Conservation (phyloP, 208 protist species). For the Balamuthia mandrillaris region DNA sequence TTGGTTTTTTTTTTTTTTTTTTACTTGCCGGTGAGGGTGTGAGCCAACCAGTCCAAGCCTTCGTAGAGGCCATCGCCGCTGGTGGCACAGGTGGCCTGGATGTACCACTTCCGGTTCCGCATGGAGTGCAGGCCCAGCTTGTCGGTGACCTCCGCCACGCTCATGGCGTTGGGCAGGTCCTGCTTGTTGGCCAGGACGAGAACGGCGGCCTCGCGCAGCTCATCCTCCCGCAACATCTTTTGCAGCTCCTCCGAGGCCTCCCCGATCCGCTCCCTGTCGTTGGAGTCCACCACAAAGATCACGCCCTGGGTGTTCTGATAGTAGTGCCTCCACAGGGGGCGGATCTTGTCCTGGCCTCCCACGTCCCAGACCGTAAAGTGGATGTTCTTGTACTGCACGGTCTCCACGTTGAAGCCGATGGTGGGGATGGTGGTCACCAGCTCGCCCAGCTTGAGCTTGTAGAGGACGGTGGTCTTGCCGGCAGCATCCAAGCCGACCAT, state of each 20-base stretch:
- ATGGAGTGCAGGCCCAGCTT: slow-evolving; percentile 69
- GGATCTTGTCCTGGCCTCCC: slow-evolving; percentile 56
- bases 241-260: slow-evolving; percentile 71
- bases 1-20: no score
- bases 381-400: not conserved
- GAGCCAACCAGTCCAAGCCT: slow-evolving; percentile 48
- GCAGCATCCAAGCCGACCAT: not conserved
- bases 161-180: slow-evolving; percentile 79
- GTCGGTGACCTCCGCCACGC: slow-evolving; percentile 69
- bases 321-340: slow-evolving; percentile 92
- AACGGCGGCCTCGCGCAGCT: slow-evolving; percentile 76
- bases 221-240: slow-evolving; percentile 77
- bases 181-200: slow-evolving; percentile 89
- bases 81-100: slow-evolving; percentile 76
- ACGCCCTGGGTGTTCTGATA: slow-evolving; percentile 82
- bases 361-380: slow-evolving; percentile 45
- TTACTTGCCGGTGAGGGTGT: slow-evolving; percentile 22
- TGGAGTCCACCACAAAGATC: slow-evolving; percentile 84
- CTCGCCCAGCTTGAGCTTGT: slow-evolving; percentile 20
- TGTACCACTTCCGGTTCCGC: slow-evolving; percentile 69
- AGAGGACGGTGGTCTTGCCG: slow-evolving; percentile 32
- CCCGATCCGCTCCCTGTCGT: slow-evolving; percentile 76
- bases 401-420: not conserved
- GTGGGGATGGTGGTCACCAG: slow-evolving; percentile 11
- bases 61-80: slow-evolving; percentile 48